A percentile compares a stretch with the other conserved stretches of the same genome.
Evolutionary conservation across 768 basidiomycete species (phyloP).

Genomic region (Tricholoma furcatifolium): DNA sequence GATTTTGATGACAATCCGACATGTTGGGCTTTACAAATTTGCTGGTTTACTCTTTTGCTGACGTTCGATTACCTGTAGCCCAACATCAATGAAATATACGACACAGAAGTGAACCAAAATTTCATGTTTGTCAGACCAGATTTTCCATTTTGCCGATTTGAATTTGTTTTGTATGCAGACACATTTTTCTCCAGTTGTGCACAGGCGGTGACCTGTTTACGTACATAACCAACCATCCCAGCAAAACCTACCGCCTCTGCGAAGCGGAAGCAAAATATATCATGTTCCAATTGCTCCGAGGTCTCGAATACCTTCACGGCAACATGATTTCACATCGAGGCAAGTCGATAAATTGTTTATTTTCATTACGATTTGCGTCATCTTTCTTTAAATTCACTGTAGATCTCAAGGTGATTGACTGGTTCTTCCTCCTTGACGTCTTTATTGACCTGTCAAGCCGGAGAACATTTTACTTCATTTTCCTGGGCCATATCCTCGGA

Average conservation of each 20-base stretch:
- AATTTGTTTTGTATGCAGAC: slow-evolving; percentile 35
- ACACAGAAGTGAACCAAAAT: slow-evolving; percentile 58
- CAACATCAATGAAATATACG: slow-evolving; percentile 78
- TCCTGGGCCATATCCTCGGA: slow-evolving; percentile 83
- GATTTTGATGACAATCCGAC: slow-evolving; percentile 67
- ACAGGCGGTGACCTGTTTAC: slow-evolving; percentile 89
- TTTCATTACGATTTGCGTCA: not conserved
- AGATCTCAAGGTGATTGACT: slow-evolving; percentile 21
- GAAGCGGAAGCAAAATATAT: slow-evolving; percentile 86
- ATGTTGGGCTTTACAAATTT: slow-evolving; percentile 44
- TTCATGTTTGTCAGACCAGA: slow-evolving; percentile 46
- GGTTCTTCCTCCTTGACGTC: not conserved
- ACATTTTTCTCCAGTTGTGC: slow-evolving; percentile 83
- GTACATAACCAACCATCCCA: slow-evolving; percentile 66
- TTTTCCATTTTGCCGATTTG: not conserved
- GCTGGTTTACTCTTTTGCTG: not conserved
- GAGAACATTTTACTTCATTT: slow-evolving; percentile 79
- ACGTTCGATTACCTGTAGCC: slow-evolving; percentile 43
- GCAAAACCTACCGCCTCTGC: slow-evolving; percentile 50
- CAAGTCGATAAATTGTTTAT: slow-evolving; percentile 21
- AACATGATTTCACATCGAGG: slow-evolving; percentile 79
- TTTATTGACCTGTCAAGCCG: slow-evolving; percentile 42
- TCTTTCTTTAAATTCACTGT: not conserved
- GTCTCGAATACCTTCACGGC: slow-evolving; percentile 68
- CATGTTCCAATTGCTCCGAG: slow-evolving; percentile 76